Base-by-base conservation (phyloP, 345 rosid genomes). In the Ceriops zippeliana region DNA sequence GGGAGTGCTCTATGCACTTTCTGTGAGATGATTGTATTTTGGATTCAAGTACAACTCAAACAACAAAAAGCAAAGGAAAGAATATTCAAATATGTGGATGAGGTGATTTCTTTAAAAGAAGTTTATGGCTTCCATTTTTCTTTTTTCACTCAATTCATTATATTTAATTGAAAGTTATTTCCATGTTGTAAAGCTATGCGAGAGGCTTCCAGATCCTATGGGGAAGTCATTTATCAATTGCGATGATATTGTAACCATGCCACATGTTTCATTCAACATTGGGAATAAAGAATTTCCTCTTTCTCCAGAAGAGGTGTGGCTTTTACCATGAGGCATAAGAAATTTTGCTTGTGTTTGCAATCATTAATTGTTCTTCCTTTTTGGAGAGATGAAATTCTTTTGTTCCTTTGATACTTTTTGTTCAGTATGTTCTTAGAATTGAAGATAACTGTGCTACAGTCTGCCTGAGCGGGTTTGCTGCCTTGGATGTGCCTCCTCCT, bases 41-140 rank as follows among this genome's bases (percentile, higher is more conserved):
- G 89, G 87, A 72, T 83, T 70, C 87, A 87, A 68, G 69, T 76
- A 61, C 83, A 80, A 76, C 82, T 85, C 27, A 72, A 80, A 54
- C 82, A 85, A 62, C 75, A 87, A 68, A 72, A 70, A 70, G 74
- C 86, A n/a, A 81, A 80, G 79, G 87, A 81, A 34, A 69, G 34
- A 26, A 58, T 80, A 51, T 71, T 85, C 70, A 73, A 71, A 69
- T 81, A 80, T 61, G 80, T 79, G 5, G 57, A 75, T 62, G 71
- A 82, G 89, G 90, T 86, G 54, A 42, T 52, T 61, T 27, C 34
- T 62, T 68, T n/a, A 49, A 49, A 27, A 21, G 31, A 20, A 51
- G 13, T 24, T 37, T 56, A 34, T 61, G 10, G 27, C 42, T 9
- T 38, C 46, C 46, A 38, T 9, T 10, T 38, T 38, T 38, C 5